Evolutionary conservation across 1,284 basidiomycete species (phyloP).

Genomic region (Rhodotorula mucilaginosa): DNA sequence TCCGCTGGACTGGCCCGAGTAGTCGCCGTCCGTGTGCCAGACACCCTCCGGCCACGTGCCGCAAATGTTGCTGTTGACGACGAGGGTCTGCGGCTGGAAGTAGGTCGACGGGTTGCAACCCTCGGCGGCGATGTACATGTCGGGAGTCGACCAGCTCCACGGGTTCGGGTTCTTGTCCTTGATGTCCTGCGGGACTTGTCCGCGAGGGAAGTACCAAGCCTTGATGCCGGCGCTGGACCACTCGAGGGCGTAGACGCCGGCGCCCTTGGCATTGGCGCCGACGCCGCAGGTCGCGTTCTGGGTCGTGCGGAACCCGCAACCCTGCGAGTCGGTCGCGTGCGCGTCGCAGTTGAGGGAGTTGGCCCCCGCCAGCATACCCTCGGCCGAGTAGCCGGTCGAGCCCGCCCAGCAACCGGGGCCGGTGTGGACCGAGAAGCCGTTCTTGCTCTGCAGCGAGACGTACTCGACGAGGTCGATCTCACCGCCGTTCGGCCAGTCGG

Average conservation of each 20-base stretch:
- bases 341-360: conserved; percentile 25
- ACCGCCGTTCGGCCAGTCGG: conserved; percentile 24
- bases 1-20: conserved; percentile 21
- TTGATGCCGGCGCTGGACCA: conserved; percentile 24
- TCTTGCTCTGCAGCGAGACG: conserved; percentile 18
- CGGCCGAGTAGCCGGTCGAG: conserved; percentile 20
- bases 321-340: conserved; percentile 11
- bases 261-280: conserved; percentile 34
- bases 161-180: conserved; percentile 21
- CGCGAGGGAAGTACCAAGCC: conserved; percentile 30
- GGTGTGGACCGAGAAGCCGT: conserved; percentile 26
- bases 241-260: conserved; percentile 35
- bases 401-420: conserved; percentile 27
- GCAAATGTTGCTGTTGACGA: conserved; percentile 20
- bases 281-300: conserved; percentile 19
- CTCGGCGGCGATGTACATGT: conserved; percentile 8
- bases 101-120: conserved; percentile 24
- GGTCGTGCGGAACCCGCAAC: conserved; percentile 23
- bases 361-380: conserved; percentile 13
- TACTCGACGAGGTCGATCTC: conserved; percentile 29
- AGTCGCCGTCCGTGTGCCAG: conserved; percentile 11
- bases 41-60: conserved; percentile 18
- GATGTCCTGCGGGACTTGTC: conserved; percentile 19
- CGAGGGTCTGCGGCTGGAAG: conserved; percentile 23
- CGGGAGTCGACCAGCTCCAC: conserved; percentile 20